Evolutionary conservation across 345 rosid species (phyloP).

Genomic region (Microcos paniculata): DNA sequence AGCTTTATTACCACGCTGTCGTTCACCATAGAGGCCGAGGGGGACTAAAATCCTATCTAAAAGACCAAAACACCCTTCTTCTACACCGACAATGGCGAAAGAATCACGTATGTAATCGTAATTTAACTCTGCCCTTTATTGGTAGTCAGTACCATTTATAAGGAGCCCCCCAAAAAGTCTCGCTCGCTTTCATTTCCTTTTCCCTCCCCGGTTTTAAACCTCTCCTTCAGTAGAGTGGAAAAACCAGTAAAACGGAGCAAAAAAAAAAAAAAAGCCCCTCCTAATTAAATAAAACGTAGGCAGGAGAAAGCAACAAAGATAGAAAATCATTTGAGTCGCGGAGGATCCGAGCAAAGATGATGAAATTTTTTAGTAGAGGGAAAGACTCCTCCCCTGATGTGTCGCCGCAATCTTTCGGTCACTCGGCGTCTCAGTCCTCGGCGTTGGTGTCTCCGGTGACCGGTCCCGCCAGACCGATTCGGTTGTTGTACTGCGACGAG

Average conservation of each 20-base stretch:
- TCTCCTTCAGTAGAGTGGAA: background rate
- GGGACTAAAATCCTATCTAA: background rate
- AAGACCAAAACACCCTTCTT: background rate
- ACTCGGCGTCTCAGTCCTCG: slow-evolving; percentile 32
- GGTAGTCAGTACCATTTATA: background rate
- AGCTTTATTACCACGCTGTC: slow-evolving; percentile 16
- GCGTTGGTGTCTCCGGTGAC: slow-evolving; percentile 53
- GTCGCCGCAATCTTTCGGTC: slow-evolving; percentile 34
- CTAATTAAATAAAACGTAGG: background rate
- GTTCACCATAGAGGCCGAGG: background rate
- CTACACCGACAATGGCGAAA: background rate
- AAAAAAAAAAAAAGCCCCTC: background rate
- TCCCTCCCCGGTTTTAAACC: slow-evolving; percentile 37
- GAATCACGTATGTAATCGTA: background rate
- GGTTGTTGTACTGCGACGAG: slow-evolving; percentile 86
- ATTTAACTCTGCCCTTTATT: background rate
- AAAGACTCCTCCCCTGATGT: slow-evolving; percentile 34
- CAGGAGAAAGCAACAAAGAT: background rate
- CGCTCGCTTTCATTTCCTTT: slow-evolving; percentile 7
- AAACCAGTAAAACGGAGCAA: background rate
- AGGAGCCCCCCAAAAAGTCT: background rate
- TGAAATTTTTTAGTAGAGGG: slow-evolving; percentile 43
- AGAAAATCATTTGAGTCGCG: background rate
- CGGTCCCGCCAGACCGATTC: slow-evolving; percentile 93
- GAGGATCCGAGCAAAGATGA: slow-evolving; percentile 31